Conservation (phyloP, 2,329 filamentous ascomycete species). For the Aspergillus nomiae region DNA sequence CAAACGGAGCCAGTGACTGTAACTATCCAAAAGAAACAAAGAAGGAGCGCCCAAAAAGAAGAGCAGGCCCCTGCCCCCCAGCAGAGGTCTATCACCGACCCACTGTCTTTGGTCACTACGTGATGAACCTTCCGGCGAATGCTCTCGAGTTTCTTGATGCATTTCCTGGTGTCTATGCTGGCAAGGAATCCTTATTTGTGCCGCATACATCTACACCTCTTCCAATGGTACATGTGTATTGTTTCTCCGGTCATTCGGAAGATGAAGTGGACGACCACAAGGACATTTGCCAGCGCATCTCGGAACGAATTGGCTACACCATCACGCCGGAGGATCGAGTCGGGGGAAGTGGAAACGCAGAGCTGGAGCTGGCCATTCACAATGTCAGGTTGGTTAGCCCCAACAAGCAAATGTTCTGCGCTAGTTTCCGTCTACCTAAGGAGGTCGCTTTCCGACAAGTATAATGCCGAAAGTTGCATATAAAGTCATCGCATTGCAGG, state of each 20-base stretch:
- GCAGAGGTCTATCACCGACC: slow-evolving; percentile 51
- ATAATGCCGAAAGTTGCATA: slow-evolving; percentile 11
- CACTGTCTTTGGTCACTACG: slow-evolving; percentile 81
- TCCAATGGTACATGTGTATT: slow-evolving; percentile 90
- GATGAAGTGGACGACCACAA: slow-evolving; percentile 63
- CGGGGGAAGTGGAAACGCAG: slow-evolving; percentile 57
- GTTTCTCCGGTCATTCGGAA: slow-evolving; percentile 82
- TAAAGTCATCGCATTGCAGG: slow-evolving; percentile 14
- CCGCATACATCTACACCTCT: slow-evolving; percentile 62
- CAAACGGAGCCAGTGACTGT: slow-evolving; percentile 54
- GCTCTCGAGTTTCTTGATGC: slow-evolving; percentile 79
- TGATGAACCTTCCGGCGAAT: slow-evolving; percentile 95
- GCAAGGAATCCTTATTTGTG: slow-evolving; percentile 65
- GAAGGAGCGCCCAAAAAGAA: slow-evolving; percentile 28
- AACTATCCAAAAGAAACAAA: slow-evolving; percentile 42
- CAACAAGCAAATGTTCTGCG: slow-evolving; percentile 95
- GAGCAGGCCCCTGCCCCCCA: slow-evolving; percentile 28
- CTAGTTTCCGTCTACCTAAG: slow-evolving; percentile 80
- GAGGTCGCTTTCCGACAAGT: slow-evolving; percentile 72
- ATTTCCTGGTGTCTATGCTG: slow-evolving; percentile 80
- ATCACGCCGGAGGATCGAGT: slow-evolving; percentile 58
- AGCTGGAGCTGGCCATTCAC: slow-evolving; percentile 58
- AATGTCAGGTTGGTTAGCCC: slow-evolving; percentile 87
- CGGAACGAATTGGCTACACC: slow-evolving; percentile 59
- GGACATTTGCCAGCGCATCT: slow-evolving; percentile 69